These are phyloP conservation scores for Phytophthora sansomeana DNA, from an alignment of 352 stramenopile species.

Conservation along the genomic window DNA sequence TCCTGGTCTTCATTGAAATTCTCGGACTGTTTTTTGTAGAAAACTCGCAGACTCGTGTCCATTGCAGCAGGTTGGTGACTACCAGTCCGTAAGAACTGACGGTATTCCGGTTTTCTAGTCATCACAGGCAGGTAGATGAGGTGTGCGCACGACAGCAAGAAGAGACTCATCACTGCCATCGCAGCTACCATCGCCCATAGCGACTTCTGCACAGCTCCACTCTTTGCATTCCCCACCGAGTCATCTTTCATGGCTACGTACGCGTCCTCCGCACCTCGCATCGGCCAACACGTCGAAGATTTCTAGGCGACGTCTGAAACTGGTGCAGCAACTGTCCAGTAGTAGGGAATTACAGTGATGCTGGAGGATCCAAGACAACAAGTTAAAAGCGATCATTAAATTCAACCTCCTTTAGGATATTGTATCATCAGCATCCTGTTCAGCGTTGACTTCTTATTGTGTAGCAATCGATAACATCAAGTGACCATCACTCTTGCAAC, in stretches of 20 bases:
- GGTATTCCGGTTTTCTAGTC: conserved; percentile 1
- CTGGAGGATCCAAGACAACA: too few species aligned
- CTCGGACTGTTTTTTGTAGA: conserved; percentile 30
- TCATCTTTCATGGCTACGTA: conserved; percentile 18
- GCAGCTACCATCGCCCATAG: conserved; percentile 24
- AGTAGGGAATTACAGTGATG: too few species aligned
- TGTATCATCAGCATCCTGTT: too few species aligned
- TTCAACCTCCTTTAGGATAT: too few species aligned
- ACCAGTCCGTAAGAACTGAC: conserved; percentile 24
- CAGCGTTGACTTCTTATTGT: too few species aligned
- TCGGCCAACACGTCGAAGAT: background rate
- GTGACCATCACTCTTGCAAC: conserved; percentile 26
- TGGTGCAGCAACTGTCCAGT: background rate
- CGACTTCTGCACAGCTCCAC: conserved; percentile 11
- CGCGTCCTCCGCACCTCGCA: background rate
- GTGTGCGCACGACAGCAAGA: conserved; percentile 24
- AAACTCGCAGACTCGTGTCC: conserved; percentile 28
- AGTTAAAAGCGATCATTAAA: too few species aligned
- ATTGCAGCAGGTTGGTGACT: conserved; percentile 1
- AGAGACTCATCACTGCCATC: conserved; percentile 18
- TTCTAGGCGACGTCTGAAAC: conserved; percentile 5
- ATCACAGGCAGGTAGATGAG: conserved; percentile 33
- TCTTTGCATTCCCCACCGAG: conserved; percentile 3
- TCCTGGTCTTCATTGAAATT: conserved; percentile 51
- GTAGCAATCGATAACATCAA: too few species aligned